Evolutionary conservation across 129 eudicot genomes (phyloP).

Genomic region (Chrysanthemum seticuspe): DNA sequence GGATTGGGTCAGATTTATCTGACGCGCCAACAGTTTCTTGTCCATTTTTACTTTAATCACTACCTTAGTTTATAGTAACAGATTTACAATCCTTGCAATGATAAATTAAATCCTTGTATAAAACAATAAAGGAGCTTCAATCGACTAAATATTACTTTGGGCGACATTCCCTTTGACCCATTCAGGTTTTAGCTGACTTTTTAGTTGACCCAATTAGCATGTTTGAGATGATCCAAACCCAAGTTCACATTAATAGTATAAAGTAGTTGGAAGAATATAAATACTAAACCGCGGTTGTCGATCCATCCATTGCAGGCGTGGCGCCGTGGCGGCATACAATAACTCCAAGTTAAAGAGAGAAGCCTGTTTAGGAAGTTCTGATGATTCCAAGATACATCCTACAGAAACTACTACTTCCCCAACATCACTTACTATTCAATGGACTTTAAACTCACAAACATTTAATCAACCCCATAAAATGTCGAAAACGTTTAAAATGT

Average conservation of each 20-base stretch:
- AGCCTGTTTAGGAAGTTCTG: slow-evolving; percentile 47
- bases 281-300: slow-evolving; percentile 5
- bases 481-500: slow-evolving; percentile 4
- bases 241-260: neutral
- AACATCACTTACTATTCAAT: slow-evolving; percentile 22
- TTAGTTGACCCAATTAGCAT: no score
- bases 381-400: slow-evolving; percentile 24
- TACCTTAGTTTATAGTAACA: no score
- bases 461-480: slow-evolving; percentile 3
- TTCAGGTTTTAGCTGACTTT: no score
- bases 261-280: neutral
- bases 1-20: no score
- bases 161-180: no score
- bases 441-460: slow-evolving; percentile 7
- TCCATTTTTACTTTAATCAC: no score
- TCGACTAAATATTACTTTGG: no score
- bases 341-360: slow-evolving; percentile 78
- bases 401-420: slow-evolving; percentile 42
- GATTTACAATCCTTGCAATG: no score
- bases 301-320: slow-evolving; percentile 90
- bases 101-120: no score
- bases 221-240: neutral
- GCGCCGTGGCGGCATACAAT: slow-evolving; percentile 89
- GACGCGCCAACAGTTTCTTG: no score
- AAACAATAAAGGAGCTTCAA: no score